Evolutionary conservation across 2,329 filamentous ascomycete species (phyloP).

Genomic region (Ceratocystiopsis minuta): DNA sequence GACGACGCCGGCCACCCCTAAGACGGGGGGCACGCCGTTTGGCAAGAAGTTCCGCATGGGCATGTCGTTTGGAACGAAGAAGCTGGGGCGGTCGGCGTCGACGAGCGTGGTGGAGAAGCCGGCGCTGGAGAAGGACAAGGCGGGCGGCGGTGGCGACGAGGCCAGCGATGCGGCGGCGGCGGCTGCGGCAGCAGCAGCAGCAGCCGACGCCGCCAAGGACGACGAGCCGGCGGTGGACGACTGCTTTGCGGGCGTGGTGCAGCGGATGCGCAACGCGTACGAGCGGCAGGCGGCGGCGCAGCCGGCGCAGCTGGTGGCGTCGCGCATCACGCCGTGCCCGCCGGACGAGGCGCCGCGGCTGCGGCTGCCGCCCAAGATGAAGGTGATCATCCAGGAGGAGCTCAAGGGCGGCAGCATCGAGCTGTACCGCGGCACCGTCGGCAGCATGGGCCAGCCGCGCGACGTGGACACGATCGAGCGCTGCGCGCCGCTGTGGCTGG

Average conservation of each 20-base stretch:
- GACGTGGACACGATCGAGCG: slow-evolving; percentile 75
- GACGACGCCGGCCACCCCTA: neutral
- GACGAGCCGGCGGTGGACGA: slow-evolving; percentile 49
- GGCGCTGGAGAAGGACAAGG: slow-evolving; percentile 45
- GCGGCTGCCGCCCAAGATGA: slow-evolving; percentile 46
- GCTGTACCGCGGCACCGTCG: slow-evolving; percentile 78
- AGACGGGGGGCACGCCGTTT: slow-evolving; percentile 24
- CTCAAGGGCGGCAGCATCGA: slow-evolving; percentile 56
- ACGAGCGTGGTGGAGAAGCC: slow-evolving; percentile 54
- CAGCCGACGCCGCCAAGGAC: slow-evolving; percentile 30
- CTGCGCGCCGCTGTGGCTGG: slow-evolving; percentile 78
- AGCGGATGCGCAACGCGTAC: slow-evolving; percentile 56
- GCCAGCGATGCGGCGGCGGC: neutral
- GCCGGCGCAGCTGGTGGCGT: slow-evolving; percentile 37
- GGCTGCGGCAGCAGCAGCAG: neutral
- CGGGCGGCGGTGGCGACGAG: slow-evolving; percentile 48
- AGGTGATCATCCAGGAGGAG: slow-evolving; percentile 53
- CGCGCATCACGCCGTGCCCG: slow-evolving; percentile 48
- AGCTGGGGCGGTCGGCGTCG: slow-evolving; percentile 52
- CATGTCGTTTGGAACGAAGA: slow-evolving; percentile 66
- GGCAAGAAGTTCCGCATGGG: slow-evolving; percentile 70
- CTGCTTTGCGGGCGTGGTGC: slow-evolving; percentile 53
- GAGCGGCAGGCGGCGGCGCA: slow-evolving; percentile 44
- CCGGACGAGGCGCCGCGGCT: slow-evolving; percentile 60
- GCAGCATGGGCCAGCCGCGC: slow-evolving; percentile 40